A percentile compares a stretch with the other conserved stretches of the same genome.
Conservation (phyloP, 208 protist genomes). For the Acanthamoeba lenticulata region DNA sequence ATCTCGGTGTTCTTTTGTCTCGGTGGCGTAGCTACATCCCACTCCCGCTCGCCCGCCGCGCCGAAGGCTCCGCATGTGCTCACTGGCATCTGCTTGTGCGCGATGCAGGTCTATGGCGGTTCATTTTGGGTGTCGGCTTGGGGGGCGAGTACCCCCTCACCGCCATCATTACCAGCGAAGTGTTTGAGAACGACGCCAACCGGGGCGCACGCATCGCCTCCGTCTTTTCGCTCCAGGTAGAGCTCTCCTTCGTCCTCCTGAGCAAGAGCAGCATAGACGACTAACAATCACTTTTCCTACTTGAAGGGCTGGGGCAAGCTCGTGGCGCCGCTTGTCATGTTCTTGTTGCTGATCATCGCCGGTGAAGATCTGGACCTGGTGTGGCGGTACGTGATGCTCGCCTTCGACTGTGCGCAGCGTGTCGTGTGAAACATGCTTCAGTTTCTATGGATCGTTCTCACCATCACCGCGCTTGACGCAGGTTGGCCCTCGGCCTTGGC, state of each 20-base stretch:
- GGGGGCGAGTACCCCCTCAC: conserved; percentile 87
- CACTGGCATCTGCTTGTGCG: too few species aligned
- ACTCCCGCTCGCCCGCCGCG: neutral
- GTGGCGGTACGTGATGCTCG: neutral
- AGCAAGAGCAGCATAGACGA: too few species aligned
- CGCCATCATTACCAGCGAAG: conserved; percentile 79
- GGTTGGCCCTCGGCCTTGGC: neutral
- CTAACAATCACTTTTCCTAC: too few species aligned
- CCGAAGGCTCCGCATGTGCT: too few species aligned
- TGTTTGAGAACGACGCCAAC: conserved; percentile 50
- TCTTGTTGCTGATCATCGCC: neutral
- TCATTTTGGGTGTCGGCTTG: conserved; percentile 80
- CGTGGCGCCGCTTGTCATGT: neutral
- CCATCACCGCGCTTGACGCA: too few species aligned
- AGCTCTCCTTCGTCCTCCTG: too few species aligned
- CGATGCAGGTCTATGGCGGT: conserved; percentile 71
- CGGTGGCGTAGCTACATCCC: neutral
- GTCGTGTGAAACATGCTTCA: too few species aligned
- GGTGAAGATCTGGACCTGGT: neutral
- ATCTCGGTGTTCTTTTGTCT: conserved; percentile 31
- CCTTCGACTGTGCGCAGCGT: neutral
- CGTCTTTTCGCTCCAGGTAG: conserved; percentile 83
- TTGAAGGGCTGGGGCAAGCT: conserved; percentile 24
- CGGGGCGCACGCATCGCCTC: conserved; percentile 64
- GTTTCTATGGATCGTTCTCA: too few species aligned